These are phyloP conservation scores for Oryza brachyantha DNA, from an alignment of 176 grass and related monocot species.

Conservation along the genomic window DNA sequence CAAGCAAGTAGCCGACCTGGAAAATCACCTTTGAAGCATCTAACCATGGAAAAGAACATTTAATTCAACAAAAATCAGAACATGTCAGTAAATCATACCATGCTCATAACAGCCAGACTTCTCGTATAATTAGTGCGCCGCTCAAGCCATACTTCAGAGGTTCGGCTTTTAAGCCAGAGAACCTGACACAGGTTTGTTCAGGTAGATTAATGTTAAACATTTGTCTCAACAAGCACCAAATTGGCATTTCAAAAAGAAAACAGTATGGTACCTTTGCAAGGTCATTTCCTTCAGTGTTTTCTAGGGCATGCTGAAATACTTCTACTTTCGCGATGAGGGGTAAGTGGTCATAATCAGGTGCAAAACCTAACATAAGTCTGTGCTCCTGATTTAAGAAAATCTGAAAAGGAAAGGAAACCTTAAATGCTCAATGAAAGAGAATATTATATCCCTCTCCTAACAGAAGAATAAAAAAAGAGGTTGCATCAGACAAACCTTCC, in stretches of 20 bases:
- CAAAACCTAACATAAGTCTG: constrained; percentile 89
- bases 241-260: neutral
- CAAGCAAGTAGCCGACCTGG: constrained; percentile 97
- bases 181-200: constrained; percentile 55
- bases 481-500: constrained; percentile 72
- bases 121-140: constrained; percentile 94
- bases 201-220: neutral
- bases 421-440: constrained; percentile 22
- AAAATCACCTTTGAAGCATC: constrained; percentile 34
- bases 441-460: constrained; percentile 4
- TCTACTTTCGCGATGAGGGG: constrained; percentile 96
- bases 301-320: constrained; percentile 96
- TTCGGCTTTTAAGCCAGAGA: constrained; percentile 94
- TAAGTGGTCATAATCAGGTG: constrained; percentile 93
- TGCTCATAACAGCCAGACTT: constrained; percentile 99
- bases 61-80: constrained; percentile 9
- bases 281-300: constrained; percentile 91
- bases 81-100: constrained; percentile 58
- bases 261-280: constrained; percentile 69
- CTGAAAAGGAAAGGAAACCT: constrained; percentile 44
- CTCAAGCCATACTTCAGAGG: constrained; percentile 96
- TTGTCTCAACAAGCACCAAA: constrained; percentile 6
- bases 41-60: constrained; percentile 11
- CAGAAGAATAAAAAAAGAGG: constrained; percentile 22
- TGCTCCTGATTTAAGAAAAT: constrained; percentile 99